A percentile compares a stretch with the other conserved stretches of the same genome.
Conservation (phyloP, 805 yeast genomes). For the Teunomyces funiuensis region DNA sequence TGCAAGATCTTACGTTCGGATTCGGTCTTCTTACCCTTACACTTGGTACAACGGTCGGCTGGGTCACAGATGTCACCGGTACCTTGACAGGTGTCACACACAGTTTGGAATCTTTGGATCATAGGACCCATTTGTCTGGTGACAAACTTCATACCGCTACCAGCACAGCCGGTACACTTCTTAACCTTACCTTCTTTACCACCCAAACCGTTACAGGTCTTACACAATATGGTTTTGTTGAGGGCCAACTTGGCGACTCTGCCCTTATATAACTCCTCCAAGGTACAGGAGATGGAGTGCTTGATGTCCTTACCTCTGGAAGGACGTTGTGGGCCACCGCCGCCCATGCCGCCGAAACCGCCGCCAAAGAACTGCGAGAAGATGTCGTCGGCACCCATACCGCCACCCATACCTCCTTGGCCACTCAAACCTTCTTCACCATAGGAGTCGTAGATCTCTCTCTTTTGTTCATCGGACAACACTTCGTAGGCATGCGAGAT, state of each 20-base stretch:
- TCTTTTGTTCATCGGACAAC: conserved; percentile 83
- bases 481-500: conserved; percentile 85
- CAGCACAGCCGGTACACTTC: conserved; percentile 84
- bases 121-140: conserved; percentile 99
- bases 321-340: conserved; percentile 71
- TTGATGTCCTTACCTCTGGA: conserved; percentile 87
- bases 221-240: conserved; percentile 87
- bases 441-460: conserved; percentile 82
- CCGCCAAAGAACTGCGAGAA: conserved; percentile 82
- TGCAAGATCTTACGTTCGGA: conserved; percentile 90
- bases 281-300: conserved; percentile 79
- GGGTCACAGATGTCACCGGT: conserved; percentile 85
- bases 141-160: conserved; percentile 86
- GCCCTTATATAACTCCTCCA: conserved; percentile 94
- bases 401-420: conserved; percentile 62
- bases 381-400: conserved; percentile 68
- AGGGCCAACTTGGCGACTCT: conserved; percentile 91
- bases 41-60: conserved; percentile 81
- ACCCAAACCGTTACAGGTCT: conserved; percentile 89
- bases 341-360: conserved; percentile 57
- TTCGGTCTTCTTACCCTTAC: conserved; percentile 86
- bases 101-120: conserved; percentile 96
- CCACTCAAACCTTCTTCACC: conserved; percentile 92
- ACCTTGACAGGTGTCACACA: conserved; percentile 91
- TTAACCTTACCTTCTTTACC: conserved; percentile 90